Evolutionary conservation across 2,329 filamentous ascomycete species (phyloP).

Genomic region (Fusarium floridanum): DNA sequence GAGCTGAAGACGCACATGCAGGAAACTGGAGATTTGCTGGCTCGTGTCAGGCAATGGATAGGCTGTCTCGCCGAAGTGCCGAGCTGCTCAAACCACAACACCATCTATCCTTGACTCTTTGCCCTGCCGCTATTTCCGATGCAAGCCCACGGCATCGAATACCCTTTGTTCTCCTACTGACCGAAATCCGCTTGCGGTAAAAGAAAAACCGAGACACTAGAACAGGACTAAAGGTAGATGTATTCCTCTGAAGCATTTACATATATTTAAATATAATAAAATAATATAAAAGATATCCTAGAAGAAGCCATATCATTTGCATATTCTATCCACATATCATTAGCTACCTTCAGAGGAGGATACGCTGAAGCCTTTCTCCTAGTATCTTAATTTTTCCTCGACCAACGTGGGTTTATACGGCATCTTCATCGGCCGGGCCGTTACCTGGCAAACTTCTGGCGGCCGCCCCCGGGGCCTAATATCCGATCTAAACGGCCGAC

Average conservation of each 20-base stretch:
- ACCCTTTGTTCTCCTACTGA: background rate
- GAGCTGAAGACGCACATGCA: background rate
- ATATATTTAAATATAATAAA: background rate
- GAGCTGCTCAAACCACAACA: background rate
- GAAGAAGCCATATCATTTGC: background rate
- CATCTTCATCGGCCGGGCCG: background rate
- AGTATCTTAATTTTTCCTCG: background rate
- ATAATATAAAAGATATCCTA: background rate
- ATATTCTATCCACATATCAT: background rate
- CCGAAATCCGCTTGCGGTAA: background rate
- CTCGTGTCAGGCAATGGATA: constrained; percentile 7
- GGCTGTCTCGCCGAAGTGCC: constrained; percentile 1
- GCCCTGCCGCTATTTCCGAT: constrained; percentile 1
- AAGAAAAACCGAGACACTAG: background rate
- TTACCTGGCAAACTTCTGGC: background rate
- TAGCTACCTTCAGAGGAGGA: background rate
- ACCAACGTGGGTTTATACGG: background rate
- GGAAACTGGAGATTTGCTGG: background rate
- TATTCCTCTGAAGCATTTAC: background rate
- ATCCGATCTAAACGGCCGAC: background rate
- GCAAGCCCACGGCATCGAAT: background rate
- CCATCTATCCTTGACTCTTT: background rate
- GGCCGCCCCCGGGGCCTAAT: constrained; percentile 5
- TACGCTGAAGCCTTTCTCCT: background rate
- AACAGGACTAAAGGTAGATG: background rate